Evolutionary conservation across 2,329 filamentous ascomycete genomes (phyloP).

Genomic region (Stagonosporopsis vannaccii): DNA sequence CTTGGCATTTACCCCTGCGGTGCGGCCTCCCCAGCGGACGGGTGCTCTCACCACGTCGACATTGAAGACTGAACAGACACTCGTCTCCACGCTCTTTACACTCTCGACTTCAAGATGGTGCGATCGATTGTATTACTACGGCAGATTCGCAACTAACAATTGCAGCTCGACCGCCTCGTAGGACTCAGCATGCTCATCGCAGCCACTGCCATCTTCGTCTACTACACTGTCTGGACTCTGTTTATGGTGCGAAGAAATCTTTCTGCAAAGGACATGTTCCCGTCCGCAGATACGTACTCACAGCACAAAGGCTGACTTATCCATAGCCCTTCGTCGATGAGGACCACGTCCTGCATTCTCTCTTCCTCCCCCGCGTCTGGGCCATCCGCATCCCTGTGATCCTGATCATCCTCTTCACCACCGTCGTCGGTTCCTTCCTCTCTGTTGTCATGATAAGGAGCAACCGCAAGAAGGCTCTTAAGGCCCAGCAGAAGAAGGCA

Average conservation of each 20-base stretch:
- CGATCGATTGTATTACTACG: constrained; percentile 4
- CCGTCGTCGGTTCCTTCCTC: constrained; percentile 95
- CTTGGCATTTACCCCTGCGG: constrained; percentile 16
- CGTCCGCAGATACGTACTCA: background rate
- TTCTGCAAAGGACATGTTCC: background rate
- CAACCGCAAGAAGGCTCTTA: constrained; percentile 96
- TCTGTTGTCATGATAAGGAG: constrained; percentile 98
- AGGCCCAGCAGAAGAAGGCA: constrained; percentile 92
- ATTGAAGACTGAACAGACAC: constrained; percentile 6
- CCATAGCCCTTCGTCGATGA: constrained; percentile 92
- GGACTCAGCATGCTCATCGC: constrained; percentile 78
- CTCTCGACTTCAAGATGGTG: constrained; percentile 14
- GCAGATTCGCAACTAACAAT: constrained; percentile 2
- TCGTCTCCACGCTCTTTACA: constrained; percentile 19
- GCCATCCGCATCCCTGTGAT: constrained; percentile 98
- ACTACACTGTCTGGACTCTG: constrained; percentile 98
- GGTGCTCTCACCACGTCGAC: constrained; percentile 15
- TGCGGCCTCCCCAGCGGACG: background rate
- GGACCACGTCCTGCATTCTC: constrained; percentile 88
- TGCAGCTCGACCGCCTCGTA: constrained; percentile 87
- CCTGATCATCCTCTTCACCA: constrained; percentile 86
- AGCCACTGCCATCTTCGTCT: constrained; percentile 77
- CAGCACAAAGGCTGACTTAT: background rate
- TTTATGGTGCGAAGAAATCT: constrained; percentile 74
- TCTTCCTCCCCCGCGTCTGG: constrained; percentile 98